Conservation (phyloP, 768 basidiomycete species). For the Suillus weaverae region DNA sequence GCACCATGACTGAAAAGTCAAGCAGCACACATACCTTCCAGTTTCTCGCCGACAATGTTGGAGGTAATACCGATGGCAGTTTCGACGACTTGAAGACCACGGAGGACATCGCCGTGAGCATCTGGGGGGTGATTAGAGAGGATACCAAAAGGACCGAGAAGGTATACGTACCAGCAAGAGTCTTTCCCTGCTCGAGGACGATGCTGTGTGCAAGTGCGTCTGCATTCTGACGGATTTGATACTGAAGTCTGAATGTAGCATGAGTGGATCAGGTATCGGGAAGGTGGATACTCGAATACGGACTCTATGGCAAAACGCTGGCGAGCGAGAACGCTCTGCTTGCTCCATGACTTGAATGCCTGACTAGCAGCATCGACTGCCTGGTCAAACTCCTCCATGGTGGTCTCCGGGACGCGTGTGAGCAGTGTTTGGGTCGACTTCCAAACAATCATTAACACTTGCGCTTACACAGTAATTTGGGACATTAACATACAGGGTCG, state of each 20-base stretch:
- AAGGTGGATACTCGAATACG: constrained; percentile 27
- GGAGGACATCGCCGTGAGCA: constrained; percentile 91
- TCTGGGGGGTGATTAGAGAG: constrained; percentile 44
- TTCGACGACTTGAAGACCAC: constrained; percentile 89
- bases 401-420: constrained; percentile 88
- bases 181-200: constrained; percentile 96
- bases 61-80: constrained; percentile 79
- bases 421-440: constrained; percentile 91
- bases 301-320: constrained; percentile 91
- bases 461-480: background rate
- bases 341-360: constrained; percentile 89
- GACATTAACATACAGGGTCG: constrained; percentile 70
- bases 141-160: background rate
- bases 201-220: constrained; percentile 88
- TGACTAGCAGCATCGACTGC: constrained; percentile 82
- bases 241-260: constrained; percentile 66
- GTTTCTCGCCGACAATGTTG: constrained; percentile 84
- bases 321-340: constrained; percentile 78
- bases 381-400: constrained; percentile 72
- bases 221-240: constrained; percentile 79
- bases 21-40: constrained; percentile 67
- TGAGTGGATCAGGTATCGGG: constrained; percentile 8
- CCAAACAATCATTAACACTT: constrained; percentile 1
- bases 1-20: constrained; percentile 1
- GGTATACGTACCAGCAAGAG: constrained; percentile 62